Percentiles rank a stretch among this genome's conserved stretches.
Conservation (phyloP, 441 rosid species). For the Pelargonium citronellum region DNA sequence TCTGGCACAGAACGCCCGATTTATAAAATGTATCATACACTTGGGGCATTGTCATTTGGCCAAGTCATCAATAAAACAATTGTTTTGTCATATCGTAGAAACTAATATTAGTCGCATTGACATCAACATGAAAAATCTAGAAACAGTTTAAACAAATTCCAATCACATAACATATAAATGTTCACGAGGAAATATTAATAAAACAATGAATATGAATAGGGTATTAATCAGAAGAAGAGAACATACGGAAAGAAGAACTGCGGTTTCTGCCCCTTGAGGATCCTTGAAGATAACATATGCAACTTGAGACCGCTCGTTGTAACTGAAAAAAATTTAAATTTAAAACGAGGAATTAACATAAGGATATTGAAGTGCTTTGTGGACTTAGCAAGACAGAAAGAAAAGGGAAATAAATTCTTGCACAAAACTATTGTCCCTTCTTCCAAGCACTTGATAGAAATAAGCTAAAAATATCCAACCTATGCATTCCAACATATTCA, state of each 20-base stretch:
- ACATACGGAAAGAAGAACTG: slow-evolving; percentile 55
- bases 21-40: too few relatives aligned
- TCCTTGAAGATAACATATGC: slow-evolving; percentile 63
- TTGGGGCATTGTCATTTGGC: too few relatives aligned
- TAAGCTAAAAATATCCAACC: slow-evolving; percentile 33
- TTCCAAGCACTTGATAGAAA: background rate
- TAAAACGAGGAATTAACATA: background rate
- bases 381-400: background rate
- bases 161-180: too few relatives aligned
- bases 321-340: slow-evolving; percentile 20
- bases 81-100: too few relatives aligned
- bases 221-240: background rate
- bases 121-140: too few relatives aligned
- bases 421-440: background rate
- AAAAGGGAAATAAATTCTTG: background rate
- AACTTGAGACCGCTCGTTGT: slow-evolving; percentile 36
- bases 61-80: too few relatives aligned
- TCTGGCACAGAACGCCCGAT: too few relatives aligned
- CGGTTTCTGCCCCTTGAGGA: slow-evolving; percentile 62
- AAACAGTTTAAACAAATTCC: too few relatives aligned
- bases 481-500: slow-evolving; percentile 40
- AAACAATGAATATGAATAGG: background rate
- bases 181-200: too few relatives aligned
- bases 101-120: too few relatives aligned
- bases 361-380: slow-evolving; percentile 1